Conservation (phyloP, 345 rosid species). For the Populus pruinosa region DNA sequence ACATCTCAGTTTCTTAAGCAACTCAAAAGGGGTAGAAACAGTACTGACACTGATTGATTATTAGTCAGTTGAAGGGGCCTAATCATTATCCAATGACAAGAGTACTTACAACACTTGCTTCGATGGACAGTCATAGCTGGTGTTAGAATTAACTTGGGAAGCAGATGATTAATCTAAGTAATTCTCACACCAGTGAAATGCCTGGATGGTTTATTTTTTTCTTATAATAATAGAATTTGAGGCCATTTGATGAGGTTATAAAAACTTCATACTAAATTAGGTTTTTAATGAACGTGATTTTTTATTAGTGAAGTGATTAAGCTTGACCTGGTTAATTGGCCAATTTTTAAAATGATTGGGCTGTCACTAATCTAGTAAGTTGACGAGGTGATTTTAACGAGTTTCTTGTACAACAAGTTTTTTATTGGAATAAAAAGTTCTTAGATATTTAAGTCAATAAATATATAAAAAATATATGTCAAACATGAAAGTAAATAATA, state of each 20-base stretch:
- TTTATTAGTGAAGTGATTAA: too few relatives aligned
- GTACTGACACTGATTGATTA: neutral
- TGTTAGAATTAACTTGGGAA: slow-evolving; percentile 37
- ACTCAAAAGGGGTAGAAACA: neutral
- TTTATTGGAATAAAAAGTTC: too few relatives aligned
- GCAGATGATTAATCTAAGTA: neutral
- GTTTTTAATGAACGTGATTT: too few relatives aligned
- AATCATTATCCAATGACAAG: neutral
- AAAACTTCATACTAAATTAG: too few relatives aligned
- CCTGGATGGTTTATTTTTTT: neutral
- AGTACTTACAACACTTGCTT: slow-evolving; percentile 84
- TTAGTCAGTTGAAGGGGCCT: neutral
- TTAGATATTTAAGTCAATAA: too few relatives aligned
- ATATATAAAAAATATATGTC: too few relatives aligned
- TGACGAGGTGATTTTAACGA: too few relatives aligned
- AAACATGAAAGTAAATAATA: too few relatives aligned
- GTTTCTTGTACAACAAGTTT: too few relatives aligned
- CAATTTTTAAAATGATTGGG: too few relatives aligned
- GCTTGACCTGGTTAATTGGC: too few relatives aligned
- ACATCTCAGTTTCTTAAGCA: neutral
- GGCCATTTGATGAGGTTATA: neutral
- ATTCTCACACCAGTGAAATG: neutral
- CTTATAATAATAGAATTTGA: neutral
- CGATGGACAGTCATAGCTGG: slow-evolving; percentile 68
- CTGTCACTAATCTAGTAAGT: too few relatives aligned